Evolutionary conservation across 306 rosid genomes (phyloP), one percentile per base, ranked within the genome.

Genomic region (Carpinus fangiana): DNA sequence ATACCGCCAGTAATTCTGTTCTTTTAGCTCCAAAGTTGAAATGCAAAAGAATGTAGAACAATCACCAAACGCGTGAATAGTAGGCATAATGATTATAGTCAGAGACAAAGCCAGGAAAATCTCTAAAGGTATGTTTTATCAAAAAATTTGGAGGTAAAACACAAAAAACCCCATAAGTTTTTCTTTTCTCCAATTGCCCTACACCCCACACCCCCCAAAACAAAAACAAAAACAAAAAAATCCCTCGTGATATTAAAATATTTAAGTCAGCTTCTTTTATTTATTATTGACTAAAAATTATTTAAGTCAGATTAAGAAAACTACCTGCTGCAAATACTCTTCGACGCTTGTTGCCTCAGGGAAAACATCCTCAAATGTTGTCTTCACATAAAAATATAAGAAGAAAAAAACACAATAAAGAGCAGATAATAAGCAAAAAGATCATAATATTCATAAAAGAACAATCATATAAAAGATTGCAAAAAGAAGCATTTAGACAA

Each of bases 251-350:
- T 59, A 73, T 14, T 55, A 62, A 79, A 66, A 21, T 36, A 9
- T 66, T 48, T 41, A 41, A 17, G 14, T 26, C 67, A 69, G 48
- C 75, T 23, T 57, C 47, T 18, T 28, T 28, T 28, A 1, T 28
- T 28, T 28, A 28, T 28, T 28, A 28, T 28, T 28, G 31, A 28
- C 31, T 28, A 28, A 28, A 62, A 79, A 66, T 26, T 36, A 9
- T 66, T 48, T 41, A 6, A 17, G 8, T 26, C 67, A 69, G 55
- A 78, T 23, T 57, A 14, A 79, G 72, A 70, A 84, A 80, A 74
- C 68, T 86, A 95, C 99, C 98, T 95, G 98, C 88, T 95, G 98
- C 85, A 93, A 88, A 84, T 93, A 95, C 78, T 93, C 99, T 85
- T 95, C 98, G 21, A 95, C 91, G 34, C 90, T 95, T 59, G 98